These are phyloP conservation scores for Aquilaria sinensis DNA, from an alignment of 345 rosid species.

Conservation along the genomic window DNA sequence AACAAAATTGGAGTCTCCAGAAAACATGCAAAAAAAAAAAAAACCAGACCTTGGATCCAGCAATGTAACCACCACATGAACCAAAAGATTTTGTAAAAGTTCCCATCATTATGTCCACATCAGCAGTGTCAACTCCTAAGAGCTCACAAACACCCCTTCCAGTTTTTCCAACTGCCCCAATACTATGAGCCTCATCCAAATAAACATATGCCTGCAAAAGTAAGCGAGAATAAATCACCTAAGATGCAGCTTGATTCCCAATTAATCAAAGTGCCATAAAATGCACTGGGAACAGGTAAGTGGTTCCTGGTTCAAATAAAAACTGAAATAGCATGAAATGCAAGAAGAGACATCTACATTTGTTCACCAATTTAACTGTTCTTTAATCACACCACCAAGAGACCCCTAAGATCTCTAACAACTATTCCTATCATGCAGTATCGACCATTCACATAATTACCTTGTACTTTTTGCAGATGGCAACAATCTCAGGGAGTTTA, in stretches of 20 bases:
- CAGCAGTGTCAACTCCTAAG: conserved; percentile 72
- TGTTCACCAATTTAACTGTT: no score
- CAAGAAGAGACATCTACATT: no score
- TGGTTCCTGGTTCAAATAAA: no score
- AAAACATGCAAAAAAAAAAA: not conserved
- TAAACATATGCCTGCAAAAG: conserved; percentile 55
- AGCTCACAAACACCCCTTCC: conserved; percentile 93
- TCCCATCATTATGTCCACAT: conserved; percentile 95
- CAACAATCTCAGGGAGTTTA: conserved; percentile 76
- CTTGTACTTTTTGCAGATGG: conserved; percentile 85
- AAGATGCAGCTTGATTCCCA: not conserved
- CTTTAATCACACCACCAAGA: no score
- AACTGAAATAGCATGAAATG: no score
- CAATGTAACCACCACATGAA: conserved; percentile 89
- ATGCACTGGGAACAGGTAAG: not conserved
- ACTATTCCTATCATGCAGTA: not conserved
- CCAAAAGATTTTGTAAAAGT: conserved; percentile 90
- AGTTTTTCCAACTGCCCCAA: conserved; percentile 84
- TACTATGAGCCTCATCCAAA: conserved; percentile 93
- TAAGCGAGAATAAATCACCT: not conserved
- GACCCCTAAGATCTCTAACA: not conserved
- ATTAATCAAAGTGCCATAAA: not conserved
- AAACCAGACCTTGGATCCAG: conserved; percentile 69
- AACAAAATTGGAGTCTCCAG: not conserved
- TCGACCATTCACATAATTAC: conserved; percentile 17